Percentiles rank a stretch among this genome's conserved stretches.
phyloP scores from a whole-genome alignment of 139 green algal species.

The Astrephomene gubernaculifera region DNA sequence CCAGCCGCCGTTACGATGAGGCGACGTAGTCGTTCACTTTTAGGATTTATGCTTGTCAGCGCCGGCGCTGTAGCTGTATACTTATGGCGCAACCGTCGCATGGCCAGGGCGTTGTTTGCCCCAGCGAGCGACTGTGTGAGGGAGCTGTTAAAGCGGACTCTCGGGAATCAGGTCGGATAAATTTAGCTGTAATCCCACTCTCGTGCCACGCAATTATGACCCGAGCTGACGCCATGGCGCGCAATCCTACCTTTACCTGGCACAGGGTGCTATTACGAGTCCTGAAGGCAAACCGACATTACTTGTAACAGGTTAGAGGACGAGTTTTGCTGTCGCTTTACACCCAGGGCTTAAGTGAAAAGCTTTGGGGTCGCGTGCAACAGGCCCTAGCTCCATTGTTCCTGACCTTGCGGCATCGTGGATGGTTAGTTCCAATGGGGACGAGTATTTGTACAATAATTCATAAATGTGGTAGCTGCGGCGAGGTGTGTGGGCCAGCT shows the following conservation, averaged over 20 bases:
- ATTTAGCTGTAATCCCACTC: background rate
- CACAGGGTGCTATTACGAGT: background rate
- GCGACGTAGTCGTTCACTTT: background rate
- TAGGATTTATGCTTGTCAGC: background rate
- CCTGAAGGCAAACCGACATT: background rate
- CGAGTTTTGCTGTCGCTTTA: background rate
- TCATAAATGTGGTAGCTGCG: too few species aligned
- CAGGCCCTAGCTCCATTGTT: too few species aligned
- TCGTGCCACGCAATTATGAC: background rate
- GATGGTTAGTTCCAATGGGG: too few species aligned
- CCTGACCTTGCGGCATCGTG: too few species aligned
- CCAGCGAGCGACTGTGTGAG: background rate
- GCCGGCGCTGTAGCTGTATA: background rate
- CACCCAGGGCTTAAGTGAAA: background rate
- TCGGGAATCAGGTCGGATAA: slow-evolving; percentile 9
- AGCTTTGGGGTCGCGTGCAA: too few species aligned
- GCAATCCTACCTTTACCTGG: background rate
- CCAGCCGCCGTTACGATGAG: too few species aligned
- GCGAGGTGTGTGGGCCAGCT: too few species aligned
- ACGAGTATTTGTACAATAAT: too few species aligned
- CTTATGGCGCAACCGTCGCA: background rate
- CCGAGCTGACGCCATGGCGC: background rate
- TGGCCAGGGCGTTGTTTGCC: background rate
- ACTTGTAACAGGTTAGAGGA: background rate
- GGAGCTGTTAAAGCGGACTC: background rate